A percentile compares a stretch with the other conserved stretches of the same genome.
These are phyloP conservation scores for Breynia disticha DNA, from an alignment of 441 rosid genomes.

Conservation along the genomic window DNA sequence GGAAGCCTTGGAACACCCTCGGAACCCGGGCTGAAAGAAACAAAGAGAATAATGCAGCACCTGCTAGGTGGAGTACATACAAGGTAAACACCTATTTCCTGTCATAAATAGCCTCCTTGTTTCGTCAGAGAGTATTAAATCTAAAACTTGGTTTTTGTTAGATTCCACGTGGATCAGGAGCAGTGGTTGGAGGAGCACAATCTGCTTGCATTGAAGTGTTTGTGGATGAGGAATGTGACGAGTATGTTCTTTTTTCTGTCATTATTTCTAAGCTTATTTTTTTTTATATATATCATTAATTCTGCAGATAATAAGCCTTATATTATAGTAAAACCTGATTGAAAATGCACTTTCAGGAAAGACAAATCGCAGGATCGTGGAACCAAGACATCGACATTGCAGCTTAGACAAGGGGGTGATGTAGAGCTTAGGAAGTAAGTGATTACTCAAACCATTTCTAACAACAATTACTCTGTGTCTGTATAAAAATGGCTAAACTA, in stretches of 20 bases:
- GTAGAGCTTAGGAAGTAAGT: constrained; percentile 58
- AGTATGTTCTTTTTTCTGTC: constrained; percentile 30
- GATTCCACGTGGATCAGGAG: constrained; percentile 54
- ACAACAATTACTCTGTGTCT: too few relatives aligned
- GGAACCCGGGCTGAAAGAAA: constrained; percentile 75
- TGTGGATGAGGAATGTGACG: constrained; percentile 55
- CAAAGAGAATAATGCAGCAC: constrained; percentile 75
- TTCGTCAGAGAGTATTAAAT: not conserved
- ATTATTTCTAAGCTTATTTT: not conserved
- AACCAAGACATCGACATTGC: constrained; percentile 31
- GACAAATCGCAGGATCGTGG: constrained; percentile 13
- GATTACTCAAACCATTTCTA: not conserved
- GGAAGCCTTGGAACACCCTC: constrained; percentile 53
- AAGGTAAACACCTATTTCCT: constrained; percentile 31
- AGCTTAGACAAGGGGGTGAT: constrained; percentile 37
- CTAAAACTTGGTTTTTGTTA: constrained; percentile 18
- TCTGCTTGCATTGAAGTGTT: constrained; percentile 60
- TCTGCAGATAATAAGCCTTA: not conserved
- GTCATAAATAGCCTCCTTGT: not conserved
- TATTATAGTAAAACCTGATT: not conserved
- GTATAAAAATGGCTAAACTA: not conserved
- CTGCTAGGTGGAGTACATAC: constrained; percentile 63
- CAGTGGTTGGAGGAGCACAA: constrained; percentile 25
- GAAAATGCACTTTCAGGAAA: constrained; percentile 19
- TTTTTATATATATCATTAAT: not conserved